phyloP scores from a whole-genome alignment of 352 stramenopile genomes.

The Phytopythium oedochilum region DNA sequence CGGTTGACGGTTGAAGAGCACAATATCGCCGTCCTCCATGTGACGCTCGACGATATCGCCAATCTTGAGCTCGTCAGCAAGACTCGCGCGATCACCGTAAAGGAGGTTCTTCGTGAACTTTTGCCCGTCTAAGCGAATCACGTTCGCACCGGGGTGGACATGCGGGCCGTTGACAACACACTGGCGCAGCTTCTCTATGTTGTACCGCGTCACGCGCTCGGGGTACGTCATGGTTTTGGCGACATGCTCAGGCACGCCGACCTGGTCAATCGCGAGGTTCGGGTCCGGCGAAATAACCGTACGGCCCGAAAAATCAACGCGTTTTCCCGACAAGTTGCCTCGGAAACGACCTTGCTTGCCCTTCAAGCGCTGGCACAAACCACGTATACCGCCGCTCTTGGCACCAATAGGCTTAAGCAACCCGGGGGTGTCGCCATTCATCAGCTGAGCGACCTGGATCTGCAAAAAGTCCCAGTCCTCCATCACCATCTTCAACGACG shows the following conservation, averaged over 20 bases:
- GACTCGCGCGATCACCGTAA: slow-evolving; percentile 92
- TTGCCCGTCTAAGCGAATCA: slow-evolving; percentile 81
- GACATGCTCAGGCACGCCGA: slow-evolving; percentile 94
- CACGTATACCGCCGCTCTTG: slow-evolving; percentile 92
- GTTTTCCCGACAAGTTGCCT: slow-evolving; percentile 98
- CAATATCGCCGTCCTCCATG: slow-evolving; percentile 98
- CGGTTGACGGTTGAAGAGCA: slow-evolving; percentile 99
- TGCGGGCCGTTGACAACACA: slow-evolving; percentile 95
- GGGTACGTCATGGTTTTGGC: slow-evolving; percentile 99
- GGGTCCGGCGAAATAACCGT: slow-evolving; percentile 99
- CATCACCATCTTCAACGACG: slow-evolving; percentile 98
- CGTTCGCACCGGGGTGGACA: slow-evolving; percentile 96
- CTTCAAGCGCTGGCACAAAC: slow-evolving; percentile 98
- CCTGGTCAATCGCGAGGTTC: slow-evolving; percentile 94
- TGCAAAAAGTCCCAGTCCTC: slow-evolving; percentile 99
- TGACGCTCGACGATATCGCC: slow-evolving; percentile 99
- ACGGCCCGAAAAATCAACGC: slow-evolving; percentile 98
- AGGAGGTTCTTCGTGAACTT: slow-evolving; percentile 90
- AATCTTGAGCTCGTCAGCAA: slow-evolving; percentile 93
- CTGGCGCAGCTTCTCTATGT: slow-evolving; percentile 95
- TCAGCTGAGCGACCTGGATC: slow-evolving; percentile 96
- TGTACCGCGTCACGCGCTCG: slow-evolving; percentile 96
- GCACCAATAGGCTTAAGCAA: slow-evolving; percentile 92
- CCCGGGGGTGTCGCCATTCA: slow-evolving; percentile 98
- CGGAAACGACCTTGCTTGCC: slow-evolving; percentile 97